Evolutionary conservation across 768 basidiomycete genomes (phyloP), one percentile per base, ranked within the genome.

Genomic region (Inosperma sp.): DNA sequence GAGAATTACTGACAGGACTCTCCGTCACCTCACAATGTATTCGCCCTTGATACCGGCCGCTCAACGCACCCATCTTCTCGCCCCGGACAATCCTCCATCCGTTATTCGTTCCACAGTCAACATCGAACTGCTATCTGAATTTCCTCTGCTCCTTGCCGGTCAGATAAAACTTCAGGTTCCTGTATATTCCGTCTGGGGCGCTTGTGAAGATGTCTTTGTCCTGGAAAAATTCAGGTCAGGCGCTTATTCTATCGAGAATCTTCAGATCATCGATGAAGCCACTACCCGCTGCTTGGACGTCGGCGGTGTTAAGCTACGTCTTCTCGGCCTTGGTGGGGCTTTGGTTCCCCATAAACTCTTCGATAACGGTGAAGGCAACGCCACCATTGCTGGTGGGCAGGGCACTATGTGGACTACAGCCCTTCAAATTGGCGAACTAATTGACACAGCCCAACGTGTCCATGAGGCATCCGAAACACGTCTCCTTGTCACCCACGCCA

Each of bases 351-450:
- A 97, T 75, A 97, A 97, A 68, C 80, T 93, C 76, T 93, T 94
- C 60, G 88, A 92, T 70, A 93, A 93, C 56, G 90, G 95, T 0
- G 91, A 95, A 41, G 95, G 94, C 3, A 83, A 74, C 37, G 94
- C 92, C 9, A 97, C 95, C n/a, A 96, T 99, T 56, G 95, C 96
- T 0, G 96, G 96, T 29, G 96, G 93, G 2, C 88, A 92, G 62
- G 96, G 96, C 25, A 98, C 94, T 16, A 95, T 98, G 86, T 99
- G 96, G 96, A 90, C 92, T 0, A 98, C 95, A 0, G 89, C 92
- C 4, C 79, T 99, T 21, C 96, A 99, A 67, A 89, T 99, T 33
- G 96, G 96, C 52, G 95, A 99, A 67, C 86, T 99, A 44, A 88
- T 98, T 40, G 96, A 98, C 68, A 98, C 94, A 3, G 92, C 96